These are phyloP conservation scores for Neoconidiobolus thromboides DNA, from an alignment of 371 early-diverging fungal species.

Conservation along the genomic window DNA sequence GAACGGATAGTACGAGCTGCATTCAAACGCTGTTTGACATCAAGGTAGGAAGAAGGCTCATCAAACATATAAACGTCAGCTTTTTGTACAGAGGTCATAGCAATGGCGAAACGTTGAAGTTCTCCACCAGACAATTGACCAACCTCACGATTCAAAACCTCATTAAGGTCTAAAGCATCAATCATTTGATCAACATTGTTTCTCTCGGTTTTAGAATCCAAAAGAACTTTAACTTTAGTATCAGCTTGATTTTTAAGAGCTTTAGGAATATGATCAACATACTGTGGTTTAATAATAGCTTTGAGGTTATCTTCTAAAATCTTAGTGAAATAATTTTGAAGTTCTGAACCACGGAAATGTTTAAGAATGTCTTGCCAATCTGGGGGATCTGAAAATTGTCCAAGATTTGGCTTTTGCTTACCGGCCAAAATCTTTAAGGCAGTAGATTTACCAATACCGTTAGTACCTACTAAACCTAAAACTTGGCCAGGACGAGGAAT, in stretches of 20 bases:
- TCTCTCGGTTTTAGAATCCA: slow-evolving; percentile 53
- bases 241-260: slow-evolving; percentile 43
- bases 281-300: slow-evolving; percentile 95
- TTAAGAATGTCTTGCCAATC: slow-evolving; percentile 95
- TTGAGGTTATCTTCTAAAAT: slow-evolving; percentile 90
- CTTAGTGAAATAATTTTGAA: slow-evolving; percentile 98
- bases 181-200: slow-evolving; percentile 58
- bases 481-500: slow-evolving; percentile 96
- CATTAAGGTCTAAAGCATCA: slow-evolving; percentile 58
- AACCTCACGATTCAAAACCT: slow-evolving; percentile 79
- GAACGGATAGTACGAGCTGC: slow-evolving; percentile 91
- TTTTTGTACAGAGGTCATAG: slow-evolving; percentile 65
- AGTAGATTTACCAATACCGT: slow-evolving; percentile 98
- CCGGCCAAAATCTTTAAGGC: slow-evolving; percentile 96
- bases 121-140: slow-evolving; percentile 97
- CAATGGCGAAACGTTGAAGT: slow-evolving; percentile 97
- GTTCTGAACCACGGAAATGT: slow-evolving; percentile 96
- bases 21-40: slow-evolving; percentile 98
- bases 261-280: slow-evolving; percentile 90
- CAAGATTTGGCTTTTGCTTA: slow-evolving; percentile 97
- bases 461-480: slow-evolving; percentile 97
- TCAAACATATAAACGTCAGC: slow-evolving; percentile 99
- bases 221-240: slow-evolving; percentile 45
- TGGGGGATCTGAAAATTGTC: slow-evolving; percentile 70
- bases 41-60: slow-evolving; percentile 98